Base-by-base conservation (phyloP, 2,329 filamentous ascomycete species). In the Pseudocercospora musae region DNA sequence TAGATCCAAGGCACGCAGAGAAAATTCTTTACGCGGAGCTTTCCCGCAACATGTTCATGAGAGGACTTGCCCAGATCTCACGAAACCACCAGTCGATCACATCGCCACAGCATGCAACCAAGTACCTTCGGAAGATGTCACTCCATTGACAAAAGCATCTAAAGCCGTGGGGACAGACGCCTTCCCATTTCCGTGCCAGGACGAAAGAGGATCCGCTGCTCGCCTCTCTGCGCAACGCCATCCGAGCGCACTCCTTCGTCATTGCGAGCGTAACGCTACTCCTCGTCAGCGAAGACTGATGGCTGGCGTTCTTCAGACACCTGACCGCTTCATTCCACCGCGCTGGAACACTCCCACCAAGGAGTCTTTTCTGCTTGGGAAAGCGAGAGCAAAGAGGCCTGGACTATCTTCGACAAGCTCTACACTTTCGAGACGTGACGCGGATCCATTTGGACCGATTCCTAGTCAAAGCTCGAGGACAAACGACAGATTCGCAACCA, bases 251-350 rank as follows among this genome's bases (percentile, higher is more conserved):
- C 60, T 70, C 10, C 57, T 67, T 7, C 60, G 58, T 20, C 59
- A 69, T 29, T 68, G 63, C 52, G 64, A 69, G 53, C 62, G 59
- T 2, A 65, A 64, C 50, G 59, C 66, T 10, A 62, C 64, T n/a
- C 59, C 65, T 31, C 65, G 68, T 18, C 70, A 66, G 44, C 64
- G 63, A 29, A 56, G 65, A 10, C 33, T 64, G 15, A 67, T 68
- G 66, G 62, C 49, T 48, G 63, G 55, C 11, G 59, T 62, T 42
- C 67, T 68, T 37, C 73, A 66, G 27, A 79, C 78, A 10, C 81
- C 81, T 21, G 87, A 89, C 72, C 81, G 87, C 27, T 89, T 88
- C 70, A 81, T 89, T 49, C 79, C 83, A 31, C 70, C 70, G 52
- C 68, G 72, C 11, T 31, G 60, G 18, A 60, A 52, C 11, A 72